Conservation (phyloP, 352 stramenopile genomes). For the Phytophthora sojae region DNA sequence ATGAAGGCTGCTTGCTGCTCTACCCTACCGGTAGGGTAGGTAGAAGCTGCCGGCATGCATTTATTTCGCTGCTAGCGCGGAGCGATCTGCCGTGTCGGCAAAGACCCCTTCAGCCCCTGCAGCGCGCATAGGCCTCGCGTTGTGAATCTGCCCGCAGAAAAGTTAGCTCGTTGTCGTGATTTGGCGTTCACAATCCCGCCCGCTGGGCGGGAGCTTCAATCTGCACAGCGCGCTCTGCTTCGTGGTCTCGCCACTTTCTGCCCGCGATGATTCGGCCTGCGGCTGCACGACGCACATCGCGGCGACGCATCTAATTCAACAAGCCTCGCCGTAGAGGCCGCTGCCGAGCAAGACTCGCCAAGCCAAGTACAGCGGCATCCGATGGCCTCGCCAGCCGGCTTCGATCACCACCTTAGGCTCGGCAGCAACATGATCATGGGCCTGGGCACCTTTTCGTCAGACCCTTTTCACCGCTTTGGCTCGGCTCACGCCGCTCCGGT, state of each 20-base stretch:
- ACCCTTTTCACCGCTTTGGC: neutral
- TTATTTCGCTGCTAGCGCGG: conserved; percentile 13
- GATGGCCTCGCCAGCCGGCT: conserved; percentile 1
- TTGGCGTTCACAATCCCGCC: conserved; percentile 26
- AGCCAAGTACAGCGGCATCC: neutral
- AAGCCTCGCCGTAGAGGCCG: conserved; percentile 2
- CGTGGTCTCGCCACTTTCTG: conserved; percentile 18
- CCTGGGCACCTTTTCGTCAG: neutral
- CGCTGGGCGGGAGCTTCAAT: conserved; percentile 3
- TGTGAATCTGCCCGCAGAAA: conserved; percentile 8
- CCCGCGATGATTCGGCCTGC: conserved; percentile 10
- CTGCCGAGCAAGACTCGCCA: neutral
- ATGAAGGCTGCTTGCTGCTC: neutral
- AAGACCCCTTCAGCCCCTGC: neutral
- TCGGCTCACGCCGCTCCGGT: neutral
- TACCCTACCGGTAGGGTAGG: too few relatives aligned
- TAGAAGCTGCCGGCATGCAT: neutral
- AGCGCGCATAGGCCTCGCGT: neutral
- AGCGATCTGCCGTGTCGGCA: conserved; percentile 6
- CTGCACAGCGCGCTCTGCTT: conserved; percentile 11
- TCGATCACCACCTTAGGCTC: conserved; percentile 5
- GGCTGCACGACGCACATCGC: conserved; percentile 25
- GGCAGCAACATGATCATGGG: conserved; percentile 2
- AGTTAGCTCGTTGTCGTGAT: conserved; percentile 23
- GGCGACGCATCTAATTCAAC: conserved; percentile 16